Percentiles rank a stretch among this genome's conserved stretches.
These are phyloP conservation scores for Primulina eburnea DNA, from an alignment of 257 asterid species.

Conservation along the genomic window DNA sequence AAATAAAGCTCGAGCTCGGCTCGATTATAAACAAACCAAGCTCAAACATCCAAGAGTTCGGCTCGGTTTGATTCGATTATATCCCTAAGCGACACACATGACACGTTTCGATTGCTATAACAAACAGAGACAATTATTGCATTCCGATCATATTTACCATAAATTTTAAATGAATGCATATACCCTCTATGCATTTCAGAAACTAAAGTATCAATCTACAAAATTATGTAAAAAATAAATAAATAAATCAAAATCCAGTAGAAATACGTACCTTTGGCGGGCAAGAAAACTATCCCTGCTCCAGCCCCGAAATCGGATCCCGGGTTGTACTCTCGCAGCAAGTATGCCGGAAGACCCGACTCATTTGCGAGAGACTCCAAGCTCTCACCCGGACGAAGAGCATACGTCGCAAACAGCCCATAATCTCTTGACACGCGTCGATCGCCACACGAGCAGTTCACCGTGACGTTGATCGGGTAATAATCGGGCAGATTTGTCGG, in stretches of 20 bases:
- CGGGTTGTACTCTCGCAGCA: conserved; percentile 49
- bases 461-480: conserved; percentile 56
- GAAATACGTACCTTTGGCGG: conserved; percentile 64
- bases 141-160: no score
- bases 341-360: conserved; percentile 38
- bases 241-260: not conserved
- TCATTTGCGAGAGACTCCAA: conserved; percentile 40
- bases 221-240: no score
- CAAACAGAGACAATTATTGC: no score
- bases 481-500: conserved; percentile 49
- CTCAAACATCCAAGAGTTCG: no score
- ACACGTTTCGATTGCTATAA: no score
- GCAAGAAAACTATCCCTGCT: conserved; percentile 57
- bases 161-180: no score
- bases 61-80: no score
- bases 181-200: no score
- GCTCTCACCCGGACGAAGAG: conserved; percentile 48
- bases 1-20: no score
- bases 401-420: conserved; percentile 62
- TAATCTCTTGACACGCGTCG: conserved; percentile 50
- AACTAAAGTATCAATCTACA: no score
- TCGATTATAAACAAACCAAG: no score
- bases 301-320: conserved; percentile 47
- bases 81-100: no score
- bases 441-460: conserved; percentile 82